Base-by-base conservation (phyloP, 495 filamentous ascomycete species). In the Amphirosellinia nigrospora region DNA sequence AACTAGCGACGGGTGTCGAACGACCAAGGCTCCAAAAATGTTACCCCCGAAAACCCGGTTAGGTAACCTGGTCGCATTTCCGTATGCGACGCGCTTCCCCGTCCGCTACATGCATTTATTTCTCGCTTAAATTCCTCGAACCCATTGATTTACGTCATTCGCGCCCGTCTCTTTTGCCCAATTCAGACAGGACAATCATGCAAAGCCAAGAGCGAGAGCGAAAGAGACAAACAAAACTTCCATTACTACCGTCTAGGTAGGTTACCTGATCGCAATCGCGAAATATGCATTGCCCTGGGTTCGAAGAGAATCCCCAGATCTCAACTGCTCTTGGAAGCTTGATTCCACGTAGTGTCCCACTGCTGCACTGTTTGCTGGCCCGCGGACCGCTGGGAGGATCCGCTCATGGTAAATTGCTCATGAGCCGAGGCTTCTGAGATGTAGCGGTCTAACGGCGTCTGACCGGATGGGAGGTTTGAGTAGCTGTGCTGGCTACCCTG, bases 121-220 rank as follows among this genome's bases (percentile, higher is more conserved):
- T 61, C 58, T 61, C 58, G 58, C 41, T 63, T 45, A 63, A 63
- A 48, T 48, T 63, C 60, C 41, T 46, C 36, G 39, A 63, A 46
- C 39, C 39, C 58, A 26, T 16, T 41, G 19, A 10, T 8, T 19
- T 63, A 48, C 60, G 60, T 63, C 60, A 63, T 46, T 58, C 32
- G 55, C 55, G 32, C 55, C 32, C 55, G 28, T 36, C 16, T 38
- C 55, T 4, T 36, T 58, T 58, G 30, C 55, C 19, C 55, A 38
- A 30, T 53, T 19, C 4, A 53, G 50, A 53, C 13, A 53, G 13
- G 26, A 53, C 34, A 36, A 36, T 34, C 55, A 58, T 58, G 55
- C 55, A 58, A 58, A n/a, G n/a, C n/a, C n/a, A n/a, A n/a, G n/a
- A n/a, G n/a, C n/a, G n/a, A n/a, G n/a, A n/a, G n/a, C n/a, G n/a